These are phyloP conservation scores for cucumber (Cucumis sativus) DNA, from an alignment of 306 rosid genomes.

Conservation along the genomic window Cucumber_9930_V3 NC_026656.2:20589501-20590000, in stretches of 20 bases:
- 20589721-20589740: not conserved
- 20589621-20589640: not conserved
- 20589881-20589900: conserved; percentile 79
- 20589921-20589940: conserved; percentile 68
- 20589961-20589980: not conserved
- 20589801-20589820: not conserved
- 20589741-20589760: not conserved
- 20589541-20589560: no score
- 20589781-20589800: not conserved
- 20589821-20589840: not conserved
- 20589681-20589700: not conserved
- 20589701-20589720: not conserved
- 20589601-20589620: not conserved
- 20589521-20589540: not conserved
- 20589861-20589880: conserved; percentile 54
- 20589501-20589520: not conserved
- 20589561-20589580: not conserved
- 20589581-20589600: not conserved
- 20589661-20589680: not conserved
- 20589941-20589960: conserved; percentile 49
- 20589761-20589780: not conserved
- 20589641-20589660: not conserved
- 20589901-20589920: conserved; percentile 71
- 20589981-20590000: not conserved
- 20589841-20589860: conserved; percentile 9